Base-by-base conservation (phyloP, 495 filamentous ascomycete species). In the Penicillium diatomitis region DNA sequence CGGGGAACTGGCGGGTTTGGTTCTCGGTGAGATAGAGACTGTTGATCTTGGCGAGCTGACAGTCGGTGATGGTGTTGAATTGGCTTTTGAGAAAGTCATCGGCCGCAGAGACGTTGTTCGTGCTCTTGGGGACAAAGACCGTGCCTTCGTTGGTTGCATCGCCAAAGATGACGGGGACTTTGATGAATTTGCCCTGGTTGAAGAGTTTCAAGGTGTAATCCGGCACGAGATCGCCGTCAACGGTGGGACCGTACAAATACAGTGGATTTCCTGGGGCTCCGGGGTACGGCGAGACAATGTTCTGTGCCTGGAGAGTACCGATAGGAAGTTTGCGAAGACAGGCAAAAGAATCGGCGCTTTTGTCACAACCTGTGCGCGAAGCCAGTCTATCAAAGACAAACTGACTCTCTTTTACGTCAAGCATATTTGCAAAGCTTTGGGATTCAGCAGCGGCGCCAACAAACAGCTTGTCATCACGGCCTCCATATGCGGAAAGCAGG, bases 81-180 rank as follows among this genome's bases (percentile, higher is more conserved):
- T 90, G 78, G 45, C 77, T 65, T 41, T 69, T 64, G 33, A 91
- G 58, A 60, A 86, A 91, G 7, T 46, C 52, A 29, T 74, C 63
- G 32, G 68, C 69, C 7, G 71, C 63, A 43, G 76, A 64, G 10
- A 75, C 51, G 32, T 65, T 76, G 10, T 66, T 61, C n/a, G 72
- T 70, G 38, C 53, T 62, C 20, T 50, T 55, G 0, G 85, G 81
- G 0, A 78, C 76, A 57, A 88, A 88, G 3, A 71, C 67, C 0
- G 78, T 81, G 39, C 85, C 85, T 64, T 86, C 85, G 59, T 90
- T 82, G 33, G 83, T 84, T 57, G 76, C 78, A 50, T 85, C 81
- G 47, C 85, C 85, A 51, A 79, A 82, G 29, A 90, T 84, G 8
- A 79, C 72, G 3, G 86, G 85, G 5, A 88, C 74, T 51, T 77